These are phyloP conservation scores for Geranomyces variabilis DNA, from an alignment of 192 early-diverging fungal genomes.

Conservation along the genomic window DNA sequence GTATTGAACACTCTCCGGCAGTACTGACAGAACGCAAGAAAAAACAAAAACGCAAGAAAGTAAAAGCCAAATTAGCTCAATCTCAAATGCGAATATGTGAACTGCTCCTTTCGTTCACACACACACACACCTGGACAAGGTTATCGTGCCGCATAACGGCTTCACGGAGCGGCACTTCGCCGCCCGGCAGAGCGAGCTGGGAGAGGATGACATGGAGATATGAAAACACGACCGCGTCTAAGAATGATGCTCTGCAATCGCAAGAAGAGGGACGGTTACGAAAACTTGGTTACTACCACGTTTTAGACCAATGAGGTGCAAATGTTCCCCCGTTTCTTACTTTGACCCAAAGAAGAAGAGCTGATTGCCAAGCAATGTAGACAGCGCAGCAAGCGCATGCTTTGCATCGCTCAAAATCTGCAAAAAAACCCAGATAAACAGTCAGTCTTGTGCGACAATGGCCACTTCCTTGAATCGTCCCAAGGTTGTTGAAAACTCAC, in stretches of 20 bases:
- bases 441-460: neutral
- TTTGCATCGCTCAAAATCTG: slow-evolving; percentile 63
- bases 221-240: slow-evolving; percentile 63
- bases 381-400: slow-evolving; percentile 53
- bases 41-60: neutral
- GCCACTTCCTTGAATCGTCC: too few relatives aligned
- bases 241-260: slow-evolving; percentile 19
- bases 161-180: slow-evolving; percentile 45
- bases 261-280: neutral
- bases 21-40: slow-evolving; percentile 3
- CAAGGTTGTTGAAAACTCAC: too few relatives aligned
- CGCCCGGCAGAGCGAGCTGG: slow-evolving; percentile 38
- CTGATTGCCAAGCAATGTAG: slow-evolving; percentile 50
- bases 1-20: slow-evolving; percentile 27
- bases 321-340: slow-evolving; percentile 31
- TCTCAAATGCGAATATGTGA: neutral
- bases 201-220: slow-evolving; percentile 60
- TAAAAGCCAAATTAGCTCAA: too few relatives aligned
- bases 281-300: neutral
- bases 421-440: neutral
- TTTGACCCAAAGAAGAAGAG: slow-evolving; percentile 55
- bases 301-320: neutral
- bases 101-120: too few relatives aligned
- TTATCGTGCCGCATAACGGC: slow-evolving; percentile 56
- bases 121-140: slow-evolving; percentile 50